A percentile compares a stretch with the other conserved stretches of the same genome.
Evolutionary conservation across 805 yeast species (phyloP).

Genomic region (Pichia exigua): DNA sequence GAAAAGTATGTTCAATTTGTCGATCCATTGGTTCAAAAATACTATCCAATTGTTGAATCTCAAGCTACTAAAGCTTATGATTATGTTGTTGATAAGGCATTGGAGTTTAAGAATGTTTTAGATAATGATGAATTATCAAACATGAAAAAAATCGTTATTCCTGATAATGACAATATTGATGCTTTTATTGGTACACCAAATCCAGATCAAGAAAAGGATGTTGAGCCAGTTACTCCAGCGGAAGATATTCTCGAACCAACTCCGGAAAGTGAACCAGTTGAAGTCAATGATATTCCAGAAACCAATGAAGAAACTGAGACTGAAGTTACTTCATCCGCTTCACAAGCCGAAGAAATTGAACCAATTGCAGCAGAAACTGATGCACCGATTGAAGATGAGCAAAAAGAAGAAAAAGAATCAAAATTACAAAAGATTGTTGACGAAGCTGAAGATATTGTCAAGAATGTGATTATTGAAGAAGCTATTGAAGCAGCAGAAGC

Average conservation of each 20-base stretch:
- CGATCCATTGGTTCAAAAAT: constrained; percentile 16
- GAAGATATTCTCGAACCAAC: constrained; percentile 8
- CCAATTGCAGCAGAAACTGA: constrained; percentile 1
- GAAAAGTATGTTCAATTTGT: constrained; percentile 11
- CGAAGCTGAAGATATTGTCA: constrained; percentile 1
- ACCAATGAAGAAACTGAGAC: constrained; percentile 2
- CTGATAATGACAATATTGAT: constrained; percentile 4
- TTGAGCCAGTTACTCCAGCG: constrained; percentile 1
- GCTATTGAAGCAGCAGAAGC: constrained; percentile 9
- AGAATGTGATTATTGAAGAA: constrained; percentile 3
- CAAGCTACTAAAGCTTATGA: constrained; percentile 4
- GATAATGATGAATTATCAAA: constrained; percentile 3
- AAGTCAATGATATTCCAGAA: not conserved
- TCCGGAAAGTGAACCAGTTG: not conserved
- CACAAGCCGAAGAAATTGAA: not conserved
- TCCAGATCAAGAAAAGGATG: not conserved
- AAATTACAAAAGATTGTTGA: constrained; percentile 1
- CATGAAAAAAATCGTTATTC: constrained; percentile 7
- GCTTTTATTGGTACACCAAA: constrained; percentile 5
- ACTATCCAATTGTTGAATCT: constrained; percentile 7
- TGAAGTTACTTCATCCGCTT: not conserved
- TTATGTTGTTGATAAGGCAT: not conserved
- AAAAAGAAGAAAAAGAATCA: not conserved
- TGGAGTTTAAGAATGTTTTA: constrained; percentile 3
- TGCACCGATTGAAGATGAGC: not conserved